Evolutionary conservation across 495 filamentous ascomycete genomes (phyloP), one percentile per base, ranked within the genome.

Genomic region (Bathelium albidoporum): DNA sequence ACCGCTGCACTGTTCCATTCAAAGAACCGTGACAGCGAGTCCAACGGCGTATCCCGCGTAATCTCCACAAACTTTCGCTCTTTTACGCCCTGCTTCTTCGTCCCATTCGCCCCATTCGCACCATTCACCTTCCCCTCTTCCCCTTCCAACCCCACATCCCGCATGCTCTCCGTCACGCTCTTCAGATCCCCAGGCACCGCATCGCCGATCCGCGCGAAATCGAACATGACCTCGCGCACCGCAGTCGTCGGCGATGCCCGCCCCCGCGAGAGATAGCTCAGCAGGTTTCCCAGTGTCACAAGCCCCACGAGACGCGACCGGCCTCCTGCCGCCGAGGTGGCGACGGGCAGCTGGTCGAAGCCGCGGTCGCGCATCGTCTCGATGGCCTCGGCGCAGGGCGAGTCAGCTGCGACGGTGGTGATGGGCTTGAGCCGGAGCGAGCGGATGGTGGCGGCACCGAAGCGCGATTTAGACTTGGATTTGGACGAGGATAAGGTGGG

Each of bases 1-100:
- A 97, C 82, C 1, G 94, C 95, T 16, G 94, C 91, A 70, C 87
- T 91, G 74, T 97, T 97, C 89, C 95, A 97, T 75, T 96, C 92
- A 69, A 98, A 90, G 78, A 98, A 98, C 59, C 87, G 82, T 73
- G 89, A 91, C 41, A 98, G 77, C 44, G 88, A 88, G 61, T 82
- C 83, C 34, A 98, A 76, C 11, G 88, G 89, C 11, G 94, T 98
- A 64, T 95, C 89, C 71, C 89, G 75, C 4, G 95, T 97, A 69
- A 98, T 96, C 77, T 97, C 88, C 28, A 96, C 86, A 72, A 94
- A 98, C 73, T 87, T 87, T 66, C 87, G 82, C 70, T 80, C 79
- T 59, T 75, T 80, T 2, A 67, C 63, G 31, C 68, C 65, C 43
- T 4, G 58, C 26, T 61, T 34, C 39, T 20, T 28, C 24, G 24